Evolutionary conservation across 1,139 yeast genomes (phyloP).

Genomic region (Hyphopichia burtonii): DNA sequence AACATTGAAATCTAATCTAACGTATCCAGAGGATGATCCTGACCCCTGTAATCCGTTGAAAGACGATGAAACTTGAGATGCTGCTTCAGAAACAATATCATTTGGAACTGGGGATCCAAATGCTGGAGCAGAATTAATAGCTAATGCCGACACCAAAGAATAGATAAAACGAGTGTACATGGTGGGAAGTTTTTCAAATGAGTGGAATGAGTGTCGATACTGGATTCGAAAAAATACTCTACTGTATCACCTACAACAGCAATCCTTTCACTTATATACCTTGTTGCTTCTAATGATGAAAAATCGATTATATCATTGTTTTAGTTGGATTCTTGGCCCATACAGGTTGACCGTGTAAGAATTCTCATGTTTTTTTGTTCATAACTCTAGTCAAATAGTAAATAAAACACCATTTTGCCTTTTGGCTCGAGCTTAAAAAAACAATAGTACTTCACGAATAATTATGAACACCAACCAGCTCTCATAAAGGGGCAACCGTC

Average conservation of each 20-base stretch:
- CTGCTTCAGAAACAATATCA: background rate
- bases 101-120: background rate
- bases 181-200: conserved; percentile 1
- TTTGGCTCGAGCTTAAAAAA: too few relatives aligned
- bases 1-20: conserved; percentile 20
- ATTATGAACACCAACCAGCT: too few relatives aligned
- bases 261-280: too few relatives aligned
- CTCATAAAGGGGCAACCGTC: too few relatives aligned
- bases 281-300: too few relatives aligned
- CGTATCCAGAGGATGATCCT: conserved; percentile 11
- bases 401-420: background rate
- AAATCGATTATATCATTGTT: background rate
- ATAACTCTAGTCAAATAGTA: background rate
- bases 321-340: background rate
- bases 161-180: conserved; percentile 1
- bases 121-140: background rate
- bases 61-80: background rate
- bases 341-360: background rate
- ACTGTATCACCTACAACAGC: too few relatives aligned
- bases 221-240: too few relatives aligned
- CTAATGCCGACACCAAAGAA: conserved; percentile 1
- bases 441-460: too few relatives aligned
- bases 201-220: background rate
- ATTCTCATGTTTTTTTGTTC: background rate
- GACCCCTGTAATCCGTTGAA: too few relatives aligned